Percentiles rank a stretch among this genome's conserved stretches.
phyloP scores from a whole-genome alignment of 2,329 filamentous ascomycete genomes.

The Alternaria consortialis region DNA sequence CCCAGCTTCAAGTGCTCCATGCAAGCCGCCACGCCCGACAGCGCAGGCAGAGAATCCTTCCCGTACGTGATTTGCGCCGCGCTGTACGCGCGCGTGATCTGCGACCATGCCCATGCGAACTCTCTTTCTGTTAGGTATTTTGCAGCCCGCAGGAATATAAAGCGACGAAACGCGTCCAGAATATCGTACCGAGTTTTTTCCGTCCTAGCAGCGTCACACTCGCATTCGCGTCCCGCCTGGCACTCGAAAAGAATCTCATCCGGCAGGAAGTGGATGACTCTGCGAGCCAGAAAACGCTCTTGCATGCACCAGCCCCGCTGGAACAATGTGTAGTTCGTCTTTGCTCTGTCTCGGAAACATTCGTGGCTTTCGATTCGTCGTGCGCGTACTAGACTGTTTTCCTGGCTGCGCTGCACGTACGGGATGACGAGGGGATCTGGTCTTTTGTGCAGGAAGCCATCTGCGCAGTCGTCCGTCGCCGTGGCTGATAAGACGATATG shows the following conservation, averaged over 20 bases:
- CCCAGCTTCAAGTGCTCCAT: neutral
- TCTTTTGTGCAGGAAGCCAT: neutral
- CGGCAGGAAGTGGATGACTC: neutral
- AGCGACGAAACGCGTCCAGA: no score
- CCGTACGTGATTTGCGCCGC: neutral
- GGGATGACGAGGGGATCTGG: no score
- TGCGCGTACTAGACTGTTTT: no score
- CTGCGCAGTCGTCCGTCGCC: neutral
- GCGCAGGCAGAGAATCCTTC: fast-evolving
- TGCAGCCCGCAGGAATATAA: neutral
- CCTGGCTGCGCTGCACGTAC: no score
- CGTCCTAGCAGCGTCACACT: neutral
- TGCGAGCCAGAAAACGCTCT: neutral
- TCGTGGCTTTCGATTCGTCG: no score
- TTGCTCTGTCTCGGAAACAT: no score
- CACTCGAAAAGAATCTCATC: neutral
- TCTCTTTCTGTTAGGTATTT: neutral
- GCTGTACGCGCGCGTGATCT: fast-evolving
- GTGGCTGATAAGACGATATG: neutral
- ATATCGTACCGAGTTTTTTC: neutral
- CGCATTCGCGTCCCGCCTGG: neutral
- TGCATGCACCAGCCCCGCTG: no score
- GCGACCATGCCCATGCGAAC: fast-evolving
- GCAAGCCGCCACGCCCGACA: neutral
- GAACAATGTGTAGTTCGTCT: no score